These are phyloP conservation scores for Bimuria novae-zelandiae DNA, from an alignment of 2,329 filamentous ascomycete species.

Conservation along the genomic window DNA sequence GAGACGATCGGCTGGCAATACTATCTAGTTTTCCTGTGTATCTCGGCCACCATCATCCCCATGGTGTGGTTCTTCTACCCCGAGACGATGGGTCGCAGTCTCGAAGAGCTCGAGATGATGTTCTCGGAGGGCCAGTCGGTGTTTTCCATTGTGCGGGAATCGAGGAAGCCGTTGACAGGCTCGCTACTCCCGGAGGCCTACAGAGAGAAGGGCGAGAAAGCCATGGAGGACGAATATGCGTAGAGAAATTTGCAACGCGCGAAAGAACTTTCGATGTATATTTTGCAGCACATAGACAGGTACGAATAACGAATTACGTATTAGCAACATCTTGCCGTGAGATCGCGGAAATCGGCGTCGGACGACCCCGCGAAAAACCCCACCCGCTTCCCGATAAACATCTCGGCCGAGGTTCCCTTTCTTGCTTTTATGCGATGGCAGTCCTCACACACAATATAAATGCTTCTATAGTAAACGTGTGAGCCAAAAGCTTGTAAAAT, in stretches of 20 bases:
- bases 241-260: neutral
- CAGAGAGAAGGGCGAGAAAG: conserved; percentile 20
- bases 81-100: conserved; percentile 55
- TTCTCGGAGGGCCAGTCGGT: conserved; percentile 46
- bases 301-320: conserved; percentile 3
- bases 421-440: no score
- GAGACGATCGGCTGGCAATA: conserved; percentile 58
- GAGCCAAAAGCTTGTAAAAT: conserved; percentile 48
- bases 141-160: conserved; percentile 28
- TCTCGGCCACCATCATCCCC: conserved; percentile 53
- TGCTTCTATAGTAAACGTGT: no score
- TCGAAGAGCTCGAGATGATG: conserved; percentile 52
- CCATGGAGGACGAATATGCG: conserved; percentile 5
- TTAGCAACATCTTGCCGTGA: neutral
- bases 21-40: conserved; percentile 57
- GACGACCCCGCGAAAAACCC: neutral
- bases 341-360: neutral
- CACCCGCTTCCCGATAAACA: no score
- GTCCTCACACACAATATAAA: no score
- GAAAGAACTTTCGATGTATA: neutral
- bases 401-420: neutral
- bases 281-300: neutral
- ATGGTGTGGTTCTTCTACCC: conserved; percentile 54
- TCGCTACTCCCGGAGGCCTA: conserved; percentile 9
- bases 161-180: conserved; percentile 21